Conservation (phyloP, 2,329 filamentous ascomycete genomes). For the Alternaria atra region DNA sequence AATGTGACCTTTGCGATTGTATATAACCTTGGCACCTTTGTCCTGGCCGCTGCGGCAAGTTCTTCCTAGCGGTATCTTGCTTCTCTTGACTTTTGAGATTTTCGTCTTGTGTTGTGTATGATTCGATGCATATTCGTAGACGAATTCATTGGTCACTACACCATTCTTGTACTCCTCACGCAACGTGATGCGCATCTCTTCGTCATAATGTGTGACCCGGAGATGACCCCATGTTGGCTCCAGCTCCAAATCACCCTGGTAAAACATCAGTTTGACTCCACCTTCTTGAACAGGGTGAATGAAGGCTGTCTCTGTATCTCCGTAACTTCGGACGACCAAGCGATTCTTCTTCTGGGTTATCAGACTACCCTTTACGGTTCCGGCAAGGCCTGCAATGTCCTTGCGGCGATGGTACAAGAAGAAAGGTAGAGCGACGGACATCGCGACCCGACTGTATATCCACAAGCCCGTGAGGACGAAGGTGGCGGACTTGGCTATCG, state of each 20-base stretch:
- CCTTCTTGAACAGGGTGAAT: slow-evolving; percentile 49
- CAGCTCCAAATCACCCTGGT: slow-evolving; percentile 50
- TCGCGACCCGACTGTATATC: slow-evolving; percentile 57
- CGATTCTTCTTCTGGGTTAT: slow-evolving; percentile 59
- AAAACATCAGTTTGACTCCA: slow-evolving; percentile 51
- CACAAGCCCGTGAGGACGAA: slow-evolving; percentile 59
- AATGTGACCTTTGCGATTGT: slow-evolving; percentile 63
- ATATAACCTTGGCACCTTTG: slow-evolving; percentile 59
- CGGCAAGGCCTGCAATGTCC: slow-evolving; percentile 58
- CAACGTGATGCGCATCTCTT: slow-evolving; percentile 56
- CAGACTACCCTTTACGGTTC: slow-evolving; percentile 60
- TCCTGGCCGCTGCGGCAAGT: slow-evolving; percentile 59
- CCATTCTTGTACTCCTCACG: slow-evolving; percentile 58
- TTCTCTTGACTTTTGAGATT: slow-evolving; percentile 51
- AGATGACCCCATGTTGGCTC: slow-evolving; percentile 58
- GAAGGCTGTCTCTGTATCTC: slow-evolving; percentile 62
- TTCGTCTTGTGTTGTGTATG: slow-evolving; percentile 44
- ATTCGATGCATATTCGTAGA: slow-evolving; percentile 57
- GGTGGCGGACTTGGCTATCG: slow-evolving; percentile 50
- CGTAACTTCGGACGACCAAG: slow-evolving; percentile 58
- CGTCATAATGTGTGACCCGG: slow-evolving; percentile 59
- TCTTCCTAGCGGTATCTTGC: slow-evolving; percentile 50
- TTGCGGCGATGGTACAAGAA: slow-evolving; percentile 61
- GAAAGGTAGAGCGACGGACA: slow-evolving; percentile 57
- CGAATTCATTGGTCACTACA: slow-evolving; percentile 57